These are phyloP conservation scores for Plasmodium gallinaceum DNA, from an alignment of 169 alveolate genomes.

Conservation along the genomic window DNA sequence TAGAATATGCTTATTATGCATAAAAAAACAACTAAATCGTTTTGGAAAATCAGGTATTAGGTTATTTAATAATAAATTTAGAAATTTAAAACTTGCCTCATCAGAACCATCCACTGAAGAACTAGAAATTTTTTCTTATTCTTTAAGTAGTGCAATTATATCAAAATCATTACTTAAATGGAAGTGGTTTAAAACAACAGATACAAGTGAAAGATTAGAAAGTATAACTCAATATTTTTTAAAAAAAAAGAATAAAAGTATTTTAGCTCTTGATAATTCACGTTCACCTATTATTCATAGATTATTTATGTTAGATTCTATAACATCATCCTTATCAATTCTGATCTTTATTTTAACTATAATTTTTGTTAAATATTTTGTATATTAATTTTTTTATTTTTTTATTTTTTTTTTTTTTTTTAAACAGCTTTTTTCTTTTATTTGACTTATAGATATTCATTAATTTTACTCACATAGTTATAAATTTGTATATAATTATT, in stretches of 20 bases:
- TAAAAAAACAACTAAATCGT: conserved; percentile 59
- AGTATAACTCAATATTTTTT: conserved; percentile 70
- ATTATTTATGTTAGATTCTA: conserved; percentile 63
- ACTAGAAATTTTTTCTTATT: conserved; percentile 53
- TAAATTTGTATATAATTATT: no score
- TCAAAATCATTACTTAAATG: conserved; percentile 56
- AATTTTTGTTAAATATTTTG: conserved; percentile 38
- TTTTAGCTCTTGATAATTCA: conserved; percentile 63
- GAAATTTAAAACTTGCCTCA: conserved; percentile 48
- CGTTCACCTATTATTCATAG: conserved; percentile 66
- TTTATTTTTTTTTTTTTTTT: background rate
- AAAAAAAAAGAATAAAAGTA: conserved; percentile 68
- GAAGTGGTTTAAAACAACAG: conserved; percentile 64
- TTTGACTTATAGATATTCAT: no score
- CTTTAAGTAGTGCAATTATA: conserved; percentile 58
- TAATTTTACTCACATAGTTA: no score
- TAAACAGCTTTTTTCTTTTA: background rate
- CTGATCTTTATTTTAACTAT: conserved; percentile 23
- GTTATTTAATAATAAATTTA: conserved; percentile 51
- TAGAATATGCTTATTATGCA: conserved; percentile 59
- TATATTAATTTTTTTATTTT: conserved; percentile 1
- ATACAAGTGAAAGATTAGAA: conserved; percentile 59
- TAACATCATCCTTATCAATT: conserved; percentile 36
- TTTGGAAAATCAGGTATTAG: conserved; percentile 61
- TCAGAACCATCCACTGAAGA: conserved; percentile 70